These are phyloP conservation scores for Candida endomychidarum DNA, from an alignment of 805 yeast genomes.

Conservation along the genomic window DNA sequence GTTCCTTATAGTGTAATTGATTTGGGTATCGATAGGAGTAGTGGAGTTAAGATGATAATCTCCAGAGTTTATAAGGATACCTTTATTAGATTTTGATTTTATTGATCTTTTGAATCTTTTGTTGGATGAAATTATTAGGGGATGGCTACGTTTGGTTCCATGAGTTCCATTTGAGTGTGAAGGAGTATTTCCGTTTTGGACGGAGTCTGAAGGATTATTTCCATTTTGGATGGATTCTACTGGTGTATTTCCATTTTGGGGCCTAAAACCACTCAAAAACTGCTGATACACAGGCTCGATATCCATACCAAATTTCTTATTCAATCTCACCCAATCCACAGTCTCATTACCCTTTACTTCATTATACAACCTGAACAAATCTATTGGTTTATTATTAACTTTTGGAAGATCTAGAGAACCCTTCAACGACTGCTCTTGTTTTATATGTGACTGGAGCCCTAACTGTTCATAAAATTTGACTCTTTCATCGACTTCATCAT, in stretches of 20 bases:
- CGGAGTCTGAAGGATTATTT: not conserved
- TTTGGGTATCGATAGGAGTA: not conserved
- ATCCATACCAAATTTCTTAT: conserved; percentile 2
- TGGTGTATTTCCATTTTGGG: too few relatives aligned
- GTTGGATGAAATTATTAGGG: conserved; percentile 48
- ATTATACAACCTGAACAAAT: conserved; percentile 5
- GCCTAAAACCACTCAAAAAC: not conserved
- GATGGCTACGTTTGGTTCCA: conserved; percentile 13
- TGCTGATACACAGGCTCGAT: not conserved
- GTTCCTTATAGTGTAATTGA: conserved; percentile 37
- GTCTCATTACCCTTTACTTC: conserved; percentile 5
- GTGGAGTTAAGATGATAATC: not conserved
- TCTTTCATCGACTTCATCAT: not conserved
- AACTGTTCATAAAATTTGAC: conserved; percentile 1
- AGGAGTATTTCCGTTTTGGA: not conserved
- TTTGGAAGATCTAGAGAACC: too few relatives aligned
- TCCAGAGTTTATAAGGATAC: conserved; percentile 42
- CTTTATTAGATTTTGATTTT: conserved; percentile 47
- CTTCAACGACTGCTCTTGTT: too few relatives aligned
- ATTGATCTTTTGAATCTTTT: conserved; percentile 46
- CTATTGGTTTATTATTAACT: conserved; percentile 2
- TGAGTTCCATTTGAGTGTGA: not conserved
- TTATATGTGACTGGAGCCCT: too few relatives aligned
- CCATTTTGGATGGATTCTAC: not conserved
- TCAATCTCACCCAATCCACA: conserved; percentile 1